phyloP scores from a whole-genome alignment of 2,329 filamentous ascomycete species.

The Calonectria hawksworthii region DNA sequence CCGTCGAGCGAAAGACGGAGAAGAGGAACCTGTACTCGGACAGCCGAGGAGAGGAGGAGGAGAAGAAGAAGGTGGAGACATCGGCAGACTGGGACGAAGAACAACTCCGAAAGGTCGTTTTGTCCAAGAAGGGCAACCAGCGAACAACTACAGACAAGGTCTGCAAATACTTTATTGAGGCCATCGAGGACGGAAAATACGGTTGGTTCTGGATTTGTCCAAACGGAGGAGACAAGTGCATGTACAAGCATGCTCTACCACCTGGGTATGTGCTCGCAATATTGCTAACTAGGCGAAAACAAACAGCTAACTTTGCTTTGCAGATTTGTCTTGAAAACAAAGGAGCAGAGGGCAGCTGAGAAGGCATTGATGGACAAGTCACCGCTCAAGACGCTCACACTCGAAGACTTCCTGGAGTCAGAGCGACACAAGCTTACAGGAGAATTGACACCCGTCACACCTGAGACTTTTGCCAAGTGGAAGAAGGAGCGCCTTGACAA shows the following conservation, averaged over 20 bases:
- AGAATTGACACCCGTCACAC: conserved; percentile 91
- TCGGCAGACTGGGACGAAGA: conserved; percentile 99
- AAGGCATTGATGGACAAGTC: conserved; percentile 97
- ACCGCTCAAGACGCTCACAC: conserved; percentile 90
- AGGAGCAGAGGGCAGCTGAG: conserved; percentile 94
- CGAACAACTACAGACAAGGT: conserved; percentile 97
- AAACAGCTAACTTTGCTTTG: conserved; percentile 40
- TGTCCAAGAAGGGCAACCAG: conserved; percentile 98
- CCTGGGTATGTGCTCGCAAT: conserved; percentile 79
- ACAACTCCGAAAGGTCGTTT: conserved; percentile 89
- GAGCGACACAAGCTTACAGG: conserved; percentile 96
- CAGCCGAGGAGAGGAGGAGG: conserved; percentile 76
- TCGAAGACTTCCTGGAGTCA: conserved; percentile 97
- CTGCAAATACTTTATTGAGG: conserved; percentile 98
- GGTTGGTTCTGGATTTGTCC: conserved; percentile 99
- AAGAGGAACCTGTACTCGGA: conserved; percentile 96
- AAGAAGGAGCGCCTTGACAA: conserved; percentile 95
- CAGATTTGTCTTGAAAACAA: conserved; percentile 97
- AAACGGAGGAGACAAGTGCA: conserved; percentile 97
- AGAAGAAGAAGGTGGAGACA: conserved; percentile 89
- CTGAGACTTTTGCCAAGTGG: conserved; percentile 95
- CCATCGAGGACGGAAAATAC: conserved; percentile 98
- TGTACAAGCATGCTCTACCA: conserved; percentile 96
- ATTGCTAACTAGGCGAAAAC: neutral
- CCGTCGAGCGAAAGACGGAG: conserved; percentile 90